A percentile compares a stretch with the other conserved stretches of the same genome.
Evolutionary conservation across 192 early-diverging fungal species (phyloP).

Genomic region (Coemansia aciculifera): DNA sequence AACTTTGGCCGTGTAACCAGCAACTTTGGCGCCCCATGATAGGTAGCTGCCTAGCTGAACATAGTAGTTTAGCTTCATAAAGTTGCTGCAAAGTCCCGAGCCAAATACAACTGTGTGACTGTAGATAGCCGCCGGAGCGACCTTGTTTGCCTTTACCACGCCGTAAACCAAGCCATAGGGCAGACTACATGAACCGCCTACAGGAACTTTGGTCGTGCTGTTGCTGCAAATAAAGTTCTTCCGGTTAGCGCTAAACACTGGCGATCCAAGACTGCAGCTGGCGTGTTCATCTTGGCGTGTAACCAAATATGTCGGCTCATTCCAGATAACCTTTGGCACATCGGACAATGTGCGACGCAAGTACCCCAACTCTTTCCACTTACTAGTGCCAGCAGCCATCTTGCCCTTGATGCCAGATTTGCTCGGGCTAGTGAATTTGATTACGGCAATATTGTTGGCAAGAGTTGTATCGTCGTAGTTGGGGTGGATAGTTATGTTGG

Average conservation of each 20-base stretch:
- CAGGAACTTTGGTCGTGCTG: constrained; percentile 1
- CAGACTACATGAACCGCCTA: constrained; percentile 22
- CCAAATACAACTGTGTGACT: constrained; percentile 49
- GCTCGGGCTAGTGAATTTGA: constrained; percentile 16
- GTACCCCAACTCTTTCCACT: constrained; percentile 17
- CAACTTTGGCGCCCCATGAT: constrained; percentile 26
- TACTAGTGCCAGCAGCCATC: constrained; percentile 2
- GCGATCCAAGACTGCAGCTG: constrained; percentile 20
- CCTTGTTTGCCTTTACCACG: constrained; percentile 6
- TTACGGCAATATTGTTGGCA: constrained; percentile 43
- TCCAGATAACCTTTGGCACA: constrained; percentile 16
- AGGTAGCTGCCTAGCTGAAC: constrained; percentile 31
- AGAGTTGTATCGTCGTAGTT: constrained; percentile 20
- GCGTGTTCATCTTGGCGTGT: constrained; percentile 5
- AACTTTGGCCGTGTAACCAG: not conserved
- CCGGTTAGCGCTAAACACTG: constrained; percentile 34
- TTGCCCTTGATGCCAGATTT: not conserved
- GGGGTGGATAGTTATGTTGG: constrained; percentile 21
- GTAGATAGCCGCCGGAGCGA: constrained; percentile 32
- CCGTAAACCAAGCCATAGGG: constrained; percentile 37
- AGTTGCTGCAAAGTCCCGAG: constrained; percentile 22
- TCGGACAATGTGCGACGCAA: constrained; percentile 23
- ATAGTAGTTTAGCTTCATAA: constrained; percentile 34
- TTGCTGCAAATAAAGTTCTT: constrained; percentile 34
- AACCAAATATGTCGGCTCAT: constrained; percentile 7